Percentiles rank a stretch among this genome's conserved stretches.
These are phyloP conservation scores for Tritrichomonas musculus DNA, from an alignment of 208 protist genomes.

Conservation along the genomic window DNA sequence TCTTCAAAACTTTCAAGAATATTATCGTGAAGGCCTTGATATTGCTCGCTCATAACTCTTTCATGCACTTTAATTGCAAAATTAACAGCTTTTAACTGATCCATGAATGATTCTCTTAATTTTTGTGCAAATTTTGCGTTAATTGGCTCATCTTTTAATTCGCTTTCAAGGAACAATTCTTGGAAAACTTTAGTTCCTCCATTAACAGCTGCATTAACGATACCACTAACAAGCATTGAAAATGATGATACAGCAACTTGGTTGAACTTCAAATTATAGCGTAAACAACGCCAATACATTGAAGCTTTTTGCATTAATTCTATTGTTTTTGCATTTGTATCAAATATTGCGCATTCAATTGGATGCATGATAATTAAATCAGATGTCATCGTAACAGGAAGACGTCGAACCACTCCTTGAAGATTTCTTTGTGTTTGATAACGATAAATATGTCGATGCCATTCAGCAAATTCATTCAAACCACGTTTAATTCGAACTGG, in stretches of 20 bases:
- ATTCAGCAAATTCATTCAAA: slow-evolving; percentile 31
- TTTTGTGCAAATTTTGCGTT: neutral
- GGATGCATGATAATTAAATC: neutral
- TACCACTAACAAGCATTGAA: slow-evolving; percentile 11
- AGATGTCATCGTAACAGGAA: neutral
- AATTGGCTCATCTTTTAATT: neutral
- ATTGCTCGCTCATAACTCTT: neutral
- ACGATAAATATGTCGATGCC: neutral
- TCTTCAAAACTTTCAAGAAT: neutral
- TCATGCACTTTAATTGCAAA: neutral
- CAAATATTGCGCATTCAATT: slow-evolving; percentile 4
- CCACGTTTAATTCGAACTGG: neutral
- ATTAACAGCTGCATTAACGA: slow-evolving; percentile 30
- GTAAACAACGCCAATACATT: neutral
- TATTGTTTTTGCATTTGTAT: neutral
- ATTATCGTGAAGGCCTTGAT: neutral
- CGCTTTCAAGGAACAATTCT: neutral
- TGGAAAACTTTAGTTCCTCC: slow-evolving; percentile 17
- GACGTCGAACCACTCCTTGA: neutral
- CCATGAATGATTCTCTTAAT: neutral
- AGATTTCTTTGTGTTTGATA: neutral
- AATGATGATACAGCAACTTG: neutral
- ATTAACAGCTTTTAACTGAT: neutral
- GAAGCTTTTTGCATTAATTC: neutral
- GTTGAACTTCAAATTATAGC: neutral